A percentile compares a stretch with the other conserved stretches of the same genome.
Evolutionary conservation across 2,329 filamentous ascomycete genomes (phyloP).

Genomic region (Hypoxylon rubiginosum): DNA sequence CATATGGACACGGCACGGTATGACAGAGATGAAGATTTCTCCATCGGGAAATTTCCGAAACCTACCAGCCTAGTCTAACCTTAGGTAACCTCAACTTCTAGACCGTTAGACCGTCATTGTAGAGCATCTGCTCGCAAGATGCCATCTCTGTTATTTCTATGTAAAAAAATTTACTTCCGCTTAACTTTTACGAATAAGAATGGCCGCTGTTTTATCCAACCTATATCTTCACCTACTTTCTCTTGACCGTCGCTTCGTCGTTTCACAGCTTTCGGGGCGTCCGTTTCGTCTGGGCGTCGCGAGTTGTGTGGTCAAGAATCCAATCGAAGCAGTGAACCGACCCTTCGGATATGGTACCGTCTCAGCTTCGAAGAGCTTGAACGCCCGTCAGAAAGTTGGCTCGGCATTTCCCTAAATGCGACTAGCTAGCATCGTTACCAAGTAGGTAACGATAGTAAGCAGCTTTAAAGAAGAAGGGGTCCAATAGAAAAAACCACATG

Average conservation of each 20-base stretch:
- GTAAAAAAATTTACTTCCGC: too few species aligned
- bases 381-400: not conserved
- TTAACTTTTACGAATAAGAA: not conserved
- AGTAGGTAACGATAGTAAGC: not conserved
- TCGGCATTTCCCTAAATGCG: constrained; percentile 18
- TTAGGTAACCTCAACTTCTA: too few species aligned
- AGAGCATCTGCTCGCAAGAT: not conserved
- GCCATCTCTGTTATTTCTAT: too few species aligned
- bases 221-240: not conserved
- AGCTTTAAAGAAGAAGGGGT: not conserved
- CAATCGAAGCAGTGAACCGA: constrained; percentile 2
- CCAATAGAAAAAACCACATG: constrained; percentile 4
- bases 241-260: not conserved
- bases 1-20: not conserved
- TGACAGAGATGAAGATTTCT: not conserved
- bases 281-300: not conserved
- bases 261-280: too few species aligned
- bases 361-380: constrained; percentile 5
- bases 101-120: not conserved
- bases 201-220: not conserved
- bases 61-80: not conserved
- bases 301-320: constrained; percentile 6
- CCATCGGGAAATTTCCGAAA: constrained; percentile 11
- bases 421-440: constrained; percentile 1
- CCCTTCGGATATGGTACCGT: constrained; percentile 6